Evolutionary conservation across 169 alveolate species (phyloP).

Genomic region (Plasmodium adleri): DNA sequence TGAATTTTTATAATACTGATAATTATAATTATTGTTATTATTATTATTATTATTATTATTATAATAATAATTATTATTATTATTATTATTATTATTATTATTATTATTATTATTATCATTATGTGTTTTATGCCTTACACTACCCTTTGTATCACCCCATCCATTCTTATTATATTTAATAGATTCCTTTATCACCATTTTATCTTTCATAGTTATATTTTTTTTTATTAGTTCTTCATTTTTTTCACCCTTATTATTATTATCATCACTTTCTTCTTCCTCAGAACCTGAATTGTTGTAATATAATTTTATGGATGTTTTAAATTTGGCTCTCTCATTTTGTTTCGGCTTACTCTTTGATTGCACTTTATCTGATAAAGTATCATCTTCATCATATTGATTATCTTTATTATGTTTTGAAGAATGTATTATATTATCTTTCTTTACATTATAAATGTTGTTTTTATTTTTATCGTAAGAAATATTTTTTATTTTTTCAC

Average conservation of each 20-base stretch:
- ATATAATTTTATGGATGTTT: too few relatives aligned
- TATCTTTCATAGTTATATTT: not conserved
- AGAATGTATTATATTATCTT: too few relatives aligned
- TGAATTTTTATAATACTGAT: slow-evolving; percentile 5
- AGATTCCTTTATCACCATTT: too few relatives aligned
- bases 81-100: not conserved
- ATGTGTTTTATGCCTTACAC: not conserved
- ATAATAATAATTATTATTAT: not conserved
- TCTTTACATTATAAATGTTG: too few relatives aligned
- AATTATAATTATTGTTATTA: not conserved
- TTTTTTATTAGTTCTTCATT: not conserved
- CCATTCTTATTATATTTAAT: too few relatives aligned
- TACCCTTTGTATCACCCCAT: too few relatives aligned
- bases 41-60: slow-evolving; percentile 16
- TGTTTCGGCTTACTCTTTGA: too few relatives aligned
- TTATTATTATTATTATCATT: not conserved
- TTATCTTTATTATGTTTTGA: too few relatives aligned
- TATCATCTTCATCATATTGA: too few relatives aligned
- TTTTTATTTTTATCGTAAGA: slow-evolving; percentile 21
- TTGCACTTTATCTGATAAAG: too few relatives aligned
- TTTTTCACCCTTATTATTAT: not conserved
- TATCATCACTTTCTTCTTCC: not conserved
- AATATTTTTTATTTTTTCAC: slow-evolving; percentile 12
- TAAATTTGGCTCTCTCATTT: too few relatives aligned
- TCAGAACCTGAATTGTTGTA: slow-evolving; percentile 10